Base-by-base conservation (phyloP, 2,329 filamentous ascomycete species). In the Neonectria magnoliae region DNA sequence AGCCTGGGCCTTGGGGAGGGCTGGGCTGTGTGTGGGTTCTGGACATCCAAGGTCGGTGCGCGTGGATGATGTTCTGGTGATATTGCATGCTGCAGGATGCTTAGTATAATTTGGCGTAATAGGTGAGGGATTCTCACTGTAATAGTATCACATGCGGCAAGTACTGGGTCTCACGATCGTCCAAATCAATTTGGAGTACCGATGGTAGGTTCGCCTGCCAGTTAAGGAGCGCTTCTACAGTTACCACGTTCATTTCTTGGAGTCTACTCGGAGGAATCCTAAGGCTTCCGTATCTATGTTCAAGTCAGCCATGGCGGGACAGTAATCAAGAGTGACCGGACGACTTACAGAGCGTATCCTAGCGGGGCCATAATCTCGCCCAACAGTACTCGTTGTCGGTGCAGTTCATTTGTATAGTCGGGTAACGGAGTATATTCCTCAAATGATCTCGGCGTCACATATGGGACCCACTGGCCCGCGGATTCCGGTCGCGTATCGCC, bases 41-140 rank as follows among this genome's bases (percentile, higher is more conserved):
- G 5, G 73, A 75, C 71, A 75, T 73, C 68, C 68, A 75, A 0
- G 73, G 73, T 7, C 71, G 57, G 52, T 75, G 73, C 8, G 68
- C 56, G 41, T 74, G 67, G 27, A 75, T 75, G 11, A 70, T 67
- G 33, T 67, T 73, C 45, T 73, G 71, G 51, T 73, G 67, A 29
- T 73, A 75, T 64, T 74, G 72, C 73, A 75, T 75, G 47, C 73
- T 75, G 20, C 2, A 5, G 6, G 1, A 38, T 5, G 20, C 16
- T 57, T 2, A 54, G 45, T 8, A 5, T 2, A 3, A 18, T 13
- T 9, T 27, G 29, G 2, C 2, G 3, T 9, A 18, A 33, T 6
- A 31, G 11, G 10, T 22, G 8, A 25, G 2, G 10, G 25, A 31
- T 27, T 52, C 68, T 25, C 18, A 73, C 72, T 74, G 72, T 11